Percentiles rank a stretch among this genome's conserved stretches.
Conservation (phyloP, 495 filamentous ascomycete genomes). For the Geopyxis carbonaria region DNA sequence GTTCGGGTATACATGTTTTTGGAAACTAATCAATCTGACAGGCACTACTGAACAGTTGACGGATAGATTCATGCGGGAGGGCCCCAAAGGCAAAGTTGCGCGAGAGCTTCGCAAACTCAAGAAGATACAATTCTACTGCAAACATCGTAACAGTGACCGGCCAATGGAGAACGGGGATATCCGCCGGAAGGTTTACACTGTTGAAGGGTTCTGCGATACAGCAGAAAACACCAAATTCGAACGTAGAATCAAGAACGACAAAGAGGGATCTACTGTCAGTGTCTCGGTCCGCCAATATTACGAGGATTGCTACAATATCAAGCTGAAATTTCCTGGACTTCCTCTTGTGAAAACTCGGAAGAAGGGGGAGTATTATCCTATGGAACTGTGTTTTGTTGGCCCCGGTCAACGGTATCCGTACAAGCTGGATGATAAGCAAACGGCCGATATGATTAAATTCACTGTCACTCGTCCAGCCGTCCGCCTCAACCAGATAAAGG, state of each 20-base stretch:
- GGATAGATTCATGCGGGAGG: slow-evolving; percentile 6
- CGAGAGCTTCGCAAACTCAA: slow-evolving; percentile 36
- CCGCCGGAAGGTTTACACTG: slow-evolving; percentile 37
- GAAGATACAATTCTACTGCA: slow-evolving; percentile 49
- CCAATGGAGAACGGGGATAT: slow-evolving; percentile 9
- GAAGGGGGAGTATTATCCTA: slow-evolving; percentile 49
- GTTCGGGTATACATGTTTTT: slow-evolving; percentile 4
- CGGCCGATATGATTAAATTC: slow-evolving; percentile 71
- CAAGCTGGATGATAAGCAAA: slow-evolving; percentile 55
- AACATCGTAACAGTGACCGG: slow-evolving; percentile 31
- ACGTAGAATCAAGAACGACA: slow-evolving; percentile 31
- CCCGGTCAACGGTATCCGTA: slow-evolving; percentile 57
- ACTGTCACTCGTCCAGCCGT: slow-evolving; percentile 45
- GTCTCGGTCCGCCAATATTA: slow-evolving; percentile 54
- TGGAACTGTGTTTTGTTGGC: slow-evolving; percentile 50
- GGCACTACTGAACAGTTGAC: slow-evolving; percentile 17
- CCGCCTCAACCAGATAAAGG: slow-evolving; percentile 44
- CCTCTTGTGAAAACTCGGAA: slow-evolving; percentile 58
- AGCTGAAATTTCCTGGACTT: slow-evolving; percentile 36
- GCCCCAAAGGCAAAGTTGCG: slow-evolving; percentile 9
- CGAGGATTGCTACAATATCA: slow-evolving; percentile 41
- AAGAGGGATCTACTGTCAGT: slow-evolving; percentile 9
- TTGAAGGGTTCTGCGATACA: slow-evolving; percentile 43
- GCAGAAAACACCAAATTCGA: slow-evolving; percentile 43
- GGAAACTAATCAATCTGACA: slow-evolving; percentile 3